phyloP scores from a whole-genome alignment of 805 yeast species.

The Komagataella mondaviorum region DNA sequence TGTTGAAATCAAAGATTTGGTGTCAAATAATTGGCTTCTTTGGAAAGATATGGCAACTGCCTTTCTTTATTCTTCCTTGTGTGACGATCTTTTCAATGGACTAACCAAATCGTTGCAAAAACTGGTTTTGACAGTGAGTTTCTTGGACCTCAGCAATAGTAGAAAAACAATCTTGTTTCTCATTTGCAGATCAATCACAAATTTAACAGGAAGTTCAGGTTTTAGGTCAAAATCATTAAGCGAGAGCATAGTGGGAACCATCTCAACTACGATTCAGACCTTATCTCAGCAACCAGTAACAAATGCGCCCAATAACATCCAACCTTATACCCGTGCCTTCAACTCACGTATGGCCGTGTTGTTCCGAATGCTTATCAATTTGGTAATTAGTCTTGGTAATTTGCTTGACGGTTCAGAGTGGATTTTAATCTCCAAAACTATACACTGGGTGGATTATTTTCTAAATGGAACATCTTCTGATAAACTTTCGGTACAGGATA shows the following conservation, averaged over 20 bases:
- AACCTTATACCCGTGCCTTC: conserved; percentile 26
- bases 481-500: background rate
- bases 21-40: conserved; percentile 21
- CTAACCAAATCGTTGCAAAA: conserved; percentile 67
- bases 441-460: conserved; percentile 71
- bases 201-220: conserved; percentile 19
- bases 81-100: conserved; percentile 53
- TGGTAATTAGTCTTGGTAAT: conserved; percentile 76
- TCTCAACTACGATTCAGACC: conserved; percentile 23
- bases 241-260: conserved; percentile 37
- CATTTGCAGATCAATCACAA: conserved; percentile 31
- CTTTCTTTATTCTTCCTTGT: conserved; percentile 54
- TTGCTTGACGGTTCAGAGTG: conserved; percentile 47
- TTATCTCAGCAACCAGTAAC: conserved; percentile 7
- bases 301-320: conserved; percentile 3
- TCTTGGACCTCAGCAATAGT: conserved; percentile 40
- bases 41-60: conserved; percentile 31
- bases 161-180: conserved; percentile 43
- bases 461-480: conserved; percentile 36
- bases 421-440: conserved; percentile 44
- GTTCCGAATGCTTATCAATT: conserved; percentile 62
- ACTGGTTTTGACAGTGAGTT: conserved; percentile 71
- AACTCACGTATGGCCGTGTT: conserved; percentile 63
- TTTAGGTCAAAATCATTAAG: conserved; percentile 28
- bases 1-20: conserved; percentile 8